Base-by-base conservation (phyloP, 345 rosid species). In the Populus nigra region DNA sequence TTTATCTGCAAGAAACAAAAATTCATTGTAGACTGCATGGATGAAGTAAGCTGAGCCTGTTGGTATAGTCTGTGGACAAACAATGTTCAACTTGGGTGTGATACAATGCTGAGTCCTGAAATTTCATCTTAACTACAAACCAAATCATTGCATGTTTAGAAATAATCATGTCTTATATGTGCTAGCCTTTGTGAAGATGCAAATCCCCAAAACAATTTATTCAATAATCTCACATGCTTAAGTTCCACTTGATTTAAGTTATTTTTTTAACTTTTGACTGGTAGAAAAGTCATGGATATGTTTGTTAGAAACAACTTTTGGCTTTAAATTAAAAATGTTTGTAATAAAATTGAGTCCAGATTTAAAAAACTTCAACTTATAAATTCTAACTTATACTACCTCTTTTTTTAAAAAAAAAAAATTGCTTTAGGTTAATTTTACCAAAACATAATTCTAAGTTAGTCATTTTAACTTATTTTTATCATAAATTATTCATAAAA, bases 1-100 rank as follows among this genome's bases (percentile, higher is more conserved):
- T 84, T 87, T 78, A 82, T 77, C 98, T 92, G 87, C 76, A 81
- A 78, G 15, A 71, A 45, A 31, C 27, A 73, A 29, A 78, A 79
- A 41, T 43, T 2, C 53, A 55, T 18, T n/a, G 68, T 2, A 33
- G 22, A n/a, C 18, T 39, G 59, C 29, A 66, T 20, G 63, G 57
- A 49, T 20, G 53, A 65, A 43, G 68, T 5, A 57, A 53, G 39
- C 31, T 22, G 20, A 65, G 69, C 39, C 11, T 33, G 68, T 29
- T 43, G 47, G 68, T 1, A 33, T 33, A 0, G 36, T 65, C 11
- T 55, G 65, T 9, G 15, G 65, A 59, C 65, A n/a, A 59, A 59
- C 27, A n/a, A 10, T 59, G 25, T 59, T 59, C 3, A 8, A 10
- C 5, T 59, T 3, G 63, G 29, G 63, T 23, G 0, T n/a, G 29